Percentiles rank a stretch among this genome's conserved stretches.
Evolutionary conservation across 2,329 filamentous ascomycete species (phyloP).

Genomic region (Thielaviopsis euricoi): DNA sequence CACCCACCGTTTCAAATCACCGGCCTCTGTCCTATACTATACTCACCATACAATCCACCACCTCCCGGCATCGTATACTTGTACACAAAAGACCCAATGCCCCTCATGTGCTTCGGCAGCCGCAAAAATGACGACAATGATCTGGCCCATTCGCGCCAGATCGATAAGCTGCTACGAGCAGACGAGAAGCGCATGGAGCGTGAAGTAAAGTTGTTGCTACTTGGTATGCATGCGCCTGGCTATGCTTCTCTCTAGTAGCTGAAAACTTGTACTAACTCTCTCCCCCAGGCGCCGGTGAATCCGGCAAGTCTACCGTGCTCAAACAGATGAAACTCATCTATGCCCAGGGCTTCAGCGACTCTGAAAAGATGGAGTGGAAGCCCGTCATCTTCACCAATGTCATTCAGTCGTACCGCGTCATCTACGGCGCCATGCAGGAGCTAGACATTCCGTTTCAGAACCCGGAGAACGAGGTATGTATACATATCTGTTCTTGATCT

Average conservation of each 20-base stretch:
- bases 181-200: slow-evolving; percentile 77
- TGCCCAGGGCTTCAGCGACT: slow-evolving; percentile 74
- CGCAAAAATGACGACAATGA: slow-evolving; percentile 34
- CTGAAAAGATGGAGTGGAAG: slow-evolving; percentile 84
- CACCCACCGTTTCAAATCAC: no score
- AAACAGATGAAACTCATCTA: slow-evolving; percentile 99
- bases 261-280: slow-evolving; percentile 12
- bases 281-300: slow-evolving; percentile 69
- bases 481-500: no score
- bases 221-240: slow-evolving; percentile 43
- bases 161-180: slow-evolving; percentile 69
- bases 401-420: slow-evolving; percentile 77
- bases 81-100: slow-evolving; percentile 13
- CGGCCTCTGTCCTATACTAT: no score
- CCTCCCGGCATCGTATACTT: no score
- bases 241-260: no score
- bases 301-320: slow-evolving; percentile 80
- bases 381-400: slow-evolving; percentile 94
- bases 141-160: slow-evolving; percentile 48
- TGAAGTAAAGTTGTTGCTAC: slow-evolving; percentile 83
- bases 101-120: slow-evolving; percentile 46
- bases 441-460: slow-evolving; percentile 65
- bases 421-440: slow-evolving; percentile 81
- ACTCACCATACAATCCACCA: background rate
- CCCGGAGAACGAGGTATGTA: slow-evolving; percentile 60